A percentile compares a stretch with the other conserved stretches of the same genome.
Conservation (phyloP, 2,329 filamentous ascomycete genomes). For the Xylaria sp. region DNA sequence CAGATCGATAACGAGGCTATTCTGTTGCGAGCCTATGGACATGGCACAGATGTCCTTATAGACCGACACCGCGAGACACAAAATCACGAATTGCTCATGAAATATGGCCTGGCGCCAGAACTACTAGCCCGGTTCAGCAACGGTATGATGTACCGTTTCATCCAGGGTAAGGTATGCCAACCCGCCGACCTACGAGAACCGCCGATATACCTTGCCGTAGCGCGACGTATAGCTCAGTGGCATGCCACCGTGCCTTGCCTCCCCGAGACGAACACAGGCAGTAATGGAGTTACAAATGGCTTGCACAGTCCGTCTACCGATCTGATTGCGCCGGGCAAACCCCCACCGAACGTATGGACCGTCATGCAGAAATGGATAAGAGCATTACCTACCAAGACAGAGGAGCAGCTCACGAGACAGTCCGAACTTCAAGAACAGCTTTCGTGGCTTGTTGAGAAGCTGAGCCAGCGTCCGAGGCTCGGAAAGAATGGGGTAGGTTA, state of each 20-base stretch:
- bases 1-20: slow-evolving; percentile 75
- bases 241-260: slow-evolving; percentile 75
- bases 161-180: slow-evolving; percentile 79
- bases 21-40: slow-evolving; percentile 89
- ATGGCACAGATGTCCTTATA: slow-evolving; percentile 93
- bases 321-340: slow-evolving; percentile 67
- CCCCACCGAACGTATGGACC: slow-evolving; percentile 88
- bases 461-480: slow-evolving; percentile 79
- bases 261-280: slow-evolving; percentile 44
- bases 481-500: slow-evolving; percentile 73
- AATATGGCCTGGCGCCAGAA: slow-evolving; percentile 80
- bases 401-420: slow-evolving; percentile 71
- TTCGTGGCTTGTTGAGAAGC: slow-evolving; percentile 68
- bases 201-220: slow-evolving; percentile 81
- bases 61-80: slow-evolving; percentile 85
- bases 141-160: slow-evolving; percentile 92
- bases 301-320: slow-evolving; percentile 51
- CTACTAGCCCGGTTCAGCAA: slow-evolving; percentile 93
- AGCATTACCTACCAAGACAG: slow-evolving; percentile 77
- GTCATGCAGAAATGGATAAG: slow-evolving; percentile 96
- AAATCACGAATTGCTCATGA: slow-evolving; percentile 86
- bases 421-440: slow-evolving; percentile 76
- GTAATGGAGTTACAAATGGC: slow-evolving; percentile 42
- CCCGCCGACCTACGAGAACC: slow-evolving; percentile 80
- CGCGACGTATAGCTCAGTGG: slow-evolving; percentile 87